Percentiles rank a stretch among this genome's conserved stretches.
phyloP scores from a whole-genome alignment of 768 basidiomycete species.

The Suillus tomentosus region DNA sequence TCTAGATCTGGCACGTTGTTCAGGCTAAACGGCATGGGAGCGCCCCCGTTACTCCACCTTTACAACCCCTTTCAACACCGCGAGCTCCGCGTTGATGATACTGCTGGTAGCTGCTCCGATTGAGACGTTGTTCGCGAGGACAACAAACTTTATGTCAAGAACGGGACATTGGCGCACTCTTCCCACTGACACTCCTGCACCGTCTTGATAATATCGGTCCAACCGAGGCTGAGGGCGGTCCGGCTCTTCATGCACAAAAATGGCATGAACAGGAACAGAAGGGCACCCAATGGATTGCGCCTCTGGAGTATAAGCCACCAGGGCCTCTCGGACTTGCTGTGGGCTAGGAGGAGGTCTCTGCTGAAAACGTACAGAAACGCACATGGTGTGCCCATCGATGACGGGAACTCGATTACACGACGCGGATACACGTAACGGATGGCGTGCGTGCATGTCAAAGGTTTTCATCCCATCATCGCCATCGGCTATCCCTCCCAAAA shows the following conservation, averaged over 20 bases:
- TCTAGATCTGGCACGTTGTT: conserved; percentile 1
- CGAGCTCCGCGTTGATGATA: conserved; percentile 96
- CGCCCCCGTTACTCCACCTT: conserved; percentile 4
- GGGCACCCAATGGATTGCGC: conserved; percentile 79
- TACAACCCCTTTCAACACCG: conserved; percentile 74
- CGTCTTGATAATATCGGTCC: conserved; percentile 87
- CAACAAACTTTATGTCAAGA: conserved; percentile 94
- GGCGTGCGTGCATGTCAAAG: conserved; percentile 84
- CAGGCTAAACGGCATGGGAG: not conserved
- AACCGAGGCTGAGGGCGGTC: conserved; percentile 94
- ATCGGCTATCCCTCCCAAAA: conserved; percentile 78
- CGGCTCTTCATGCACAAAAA: conserved; percentile 89
- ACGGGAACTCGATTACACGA: conserved; percentile 95
- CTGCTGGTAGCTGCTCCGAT: conserved; percentile 97
- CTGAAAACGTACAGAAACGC: conserved; percentile 84
- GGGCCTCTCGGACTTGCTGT: conserved; percentile 84
- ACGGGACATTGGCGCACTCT: conserved; percentile 89
- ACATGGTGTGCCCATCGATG: conserved; percentile 92
- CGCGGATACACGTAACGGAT: conserved; percentile 88
- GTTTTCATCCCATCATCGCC: conserved; percentile 54
- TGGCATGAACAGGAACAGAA: conserved; percentile 80
- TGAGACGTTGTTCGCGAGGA: conserved; percentile 89
- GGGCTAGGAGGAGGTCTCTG: conserved; percentile 79
- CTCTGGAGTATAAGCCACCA: conserved; percentile 72
- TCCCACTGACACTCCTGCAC: conserved; percentile 90